These are phyloP conservation scores for Sindora glabra DNA, from an alignment of 306 rosid species.

Conservation along the genomic window DNA sequence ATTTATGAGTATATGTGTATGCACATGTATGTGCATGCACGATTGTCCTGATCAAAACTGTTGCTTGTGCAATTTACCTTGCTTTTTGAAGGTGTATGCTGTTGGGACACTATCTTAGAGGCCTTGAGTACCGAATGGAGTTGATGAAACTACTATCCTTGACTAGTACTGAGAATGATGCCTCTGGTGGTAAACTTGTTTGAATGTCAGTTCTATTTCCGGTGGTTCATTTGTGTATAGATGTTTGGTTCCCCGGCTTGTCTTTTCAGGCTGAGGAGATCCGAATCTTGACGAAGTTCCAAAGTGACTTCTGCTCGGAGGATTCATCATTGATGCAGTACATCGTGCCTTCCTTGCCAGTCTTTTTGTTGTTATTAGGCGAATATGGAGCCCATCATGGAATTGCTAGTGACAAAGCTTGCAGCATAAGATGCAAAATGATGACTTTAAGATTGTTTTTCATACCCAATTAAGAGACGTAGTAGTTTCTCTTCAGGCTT, in stretches of 20 bases:
- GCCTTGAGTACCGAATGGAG: slow-evolving; percentile 84
- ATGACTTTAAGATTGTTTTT: too few species aligned
- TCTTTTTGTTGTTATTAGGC: too few species aligned
- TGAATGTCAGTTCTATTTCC: slow-evolving; percentile 27
- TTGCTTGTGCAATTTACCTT: background rate
- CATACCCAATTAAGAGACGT: too few species aligned
- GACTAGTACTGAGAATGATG: slow-evolving; percentile 36
- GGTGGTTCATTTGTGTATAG: slow-evolving; percentile 27
- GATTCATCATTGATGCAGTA: background rate
- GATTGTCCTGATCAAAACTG: slow-evolving; percentile 6
- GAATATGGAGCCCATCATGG: too few species aligned
- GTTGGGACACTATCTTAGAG: slow-evolving; percentile 83
- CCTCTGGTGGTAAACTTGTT: slow-evolving; percentile 25
- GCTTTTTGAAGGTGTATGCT: slow-evolving; percentile 67
- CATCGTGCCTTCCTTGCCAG: too few species aligned
- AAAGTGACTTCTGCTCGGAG: slow-evolving; percentile 5
- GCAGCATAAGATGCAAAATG: too few species aligned
- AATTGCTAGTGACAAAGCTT: too few species aligned
- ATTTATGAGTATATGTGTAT: too few species aligned
- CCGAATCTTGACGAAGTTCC: background rate
- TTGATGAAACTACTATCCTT: slow-evolving; percentile 60
- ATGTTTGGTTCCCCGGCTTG: background rate
- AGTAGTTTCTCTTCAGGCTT: too few species aligned
- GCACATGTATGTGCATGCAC: background rate
- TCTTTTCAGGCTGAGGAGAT: slow-evolving; percentile 16